Conservation (phyloP, 1,284 basidiomycete genomes). For the Caloboletus firmus region DNA sequence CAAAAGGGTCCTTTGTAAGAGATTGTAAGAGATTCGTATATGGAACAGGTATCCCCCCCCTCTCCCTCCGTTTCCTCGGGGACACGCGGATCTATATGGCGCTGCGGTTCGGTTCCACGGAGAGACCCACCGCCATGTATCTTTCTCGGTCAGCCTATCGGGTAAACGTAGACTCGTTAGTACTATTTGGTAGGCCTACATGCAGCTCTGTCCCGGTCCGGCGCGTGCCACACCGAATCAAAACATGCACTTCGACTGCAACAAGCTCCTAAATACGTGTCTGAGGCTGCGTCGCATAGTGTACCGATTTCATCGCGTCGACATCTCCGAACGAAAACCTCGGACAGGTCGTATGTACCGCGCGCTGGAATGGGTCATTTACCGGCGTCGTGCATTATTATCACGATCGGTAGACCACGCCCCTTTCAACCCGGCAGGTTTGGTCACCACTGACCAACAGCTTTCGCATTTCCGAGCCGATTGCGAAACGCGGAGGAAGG, state of each 20-base stretch:
- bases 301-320: neutral
- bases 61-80: neutral
- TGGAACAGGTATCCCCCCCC: neutral
- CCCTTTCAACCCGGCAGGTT: neutral
- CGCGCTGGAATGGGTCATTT: too few relatives aligned
- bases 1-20: slow-evolving; percentile 5
- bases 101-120: neutral
- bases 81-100: neutral
- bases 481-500: neutral
- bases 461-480: slow-evolving; percentile 13
- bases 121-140: neutral
- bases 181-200: neutral
- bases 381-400: neutral
- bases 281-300: neutral
- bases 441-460: neutral
- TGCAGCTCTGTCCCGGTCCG: neutral
- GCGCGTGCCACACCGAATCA: neutral
- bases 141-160: neutral
- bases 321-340: slow-evolving; percentile 15
- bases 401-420: neutral
- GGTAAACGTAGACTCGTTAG: neutral
- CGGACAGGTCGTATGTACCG: neutral
- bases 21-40: neutral
- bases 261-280: neutral
- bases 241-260: neutral